These are phyloP conservation scores for Diaporthe citriasiana DNA, from an alignment of 2,329 filamentous ascomycete species.

Conservation along the genomic window DNA sequence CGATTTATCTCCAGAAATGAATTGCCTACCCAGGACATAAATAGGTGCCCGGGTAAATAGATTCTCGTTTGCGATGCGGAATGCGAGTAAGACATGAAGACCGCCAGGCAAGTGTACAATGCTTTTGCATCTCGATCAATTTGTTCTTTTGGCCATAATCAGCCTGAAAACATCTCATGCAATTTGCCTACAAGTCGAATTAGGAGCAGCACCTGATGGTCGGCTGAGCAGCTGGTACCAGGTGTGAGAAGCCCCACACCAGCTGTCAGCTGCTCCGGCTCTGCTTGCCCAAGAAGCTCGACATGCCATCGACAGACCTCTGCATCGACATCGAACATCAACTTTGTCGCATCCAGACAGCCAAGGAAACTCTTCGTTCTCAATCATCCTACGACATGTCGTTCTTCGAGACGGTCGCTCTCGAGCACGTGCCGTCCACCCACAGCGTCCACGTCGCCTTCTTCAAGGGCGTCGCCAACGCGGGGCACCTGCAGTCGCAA, in stretches of 20 bases:
- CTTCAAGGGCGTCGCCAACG: slow-evolving; percentile 83
- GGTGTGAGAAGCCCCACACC: not conserved
- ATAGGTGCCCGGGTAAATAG: no score
- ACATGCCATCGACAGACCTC: not conserved
- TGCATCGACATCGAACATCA: not conserved
- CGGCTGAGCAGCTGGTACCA: not conserved
- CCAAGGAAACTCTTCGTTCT: not conserved
- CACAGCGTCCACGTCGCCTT: slow-evolving; percentile 80
- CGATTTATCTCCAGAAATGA: no score
- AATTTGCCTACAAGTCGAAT: no score
- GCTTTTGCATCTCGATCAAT: no score
- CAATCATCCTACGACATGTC: slow-evolving; percentile 54
- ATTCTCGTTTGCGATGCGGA: no score
- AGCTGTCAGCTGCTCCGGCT: not conserved
- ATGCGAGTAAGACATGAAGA: no score
- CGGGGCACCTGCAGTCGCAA: slow-evolving; percentile 83
- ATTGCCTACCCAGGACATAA: no score
- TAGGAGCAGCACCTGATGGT: no score
- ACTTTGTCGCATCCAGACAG: not conserved
- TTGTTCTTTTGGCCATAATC: no score
- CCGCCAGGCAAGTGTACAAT: no score
- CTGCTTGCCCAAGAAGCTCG: not conserved
- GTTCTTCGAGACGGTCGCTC: slow-evolving; percentile 74
- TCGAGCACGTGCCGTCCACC: slow-evolving; percentile 81
- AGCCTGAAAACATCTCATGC: no score